These are phyloP conservation scores for Hypomyces rosellus DNA, from an alignment of 2,329 filamentous ascomycete genomes.

Conservation along the genomic window DNA sequence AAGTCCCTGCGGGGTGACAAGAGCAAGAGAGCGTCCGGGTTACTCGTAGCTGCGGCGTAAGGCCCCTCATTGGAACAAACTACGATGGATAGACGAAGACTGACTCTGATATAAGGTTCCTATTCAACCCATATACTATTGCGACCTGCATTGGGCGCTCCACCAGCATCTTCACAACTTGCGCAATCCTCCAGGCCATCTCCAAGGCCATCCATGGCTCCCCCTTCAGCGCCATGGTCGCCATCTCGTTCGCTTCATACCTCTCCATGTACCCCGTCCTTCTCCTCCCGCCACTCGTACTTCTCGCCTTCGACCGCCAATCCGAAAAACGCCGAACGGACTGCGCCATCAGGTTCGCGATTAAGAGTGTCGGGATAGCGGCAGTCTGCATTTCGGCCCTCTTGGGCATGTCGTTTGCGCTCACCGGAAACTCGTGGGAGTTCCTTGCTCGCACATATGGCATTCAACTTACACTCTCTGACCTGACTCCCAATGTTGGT, in stretches of 20 bases:
- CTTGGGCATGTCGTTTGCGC: constrained; percentile 62
- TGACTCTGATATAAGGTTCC: constrained; percentile 53
- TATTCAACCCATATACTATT: constrained; percentile 93
- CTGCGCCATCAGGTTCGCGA: constrained; percentile 44
- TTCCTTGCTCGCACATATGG: constrained; percentile 88
- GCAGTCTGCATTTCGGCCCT: constrained; percentile 52
- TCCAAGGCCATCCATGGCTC: constrained; percentile 72
- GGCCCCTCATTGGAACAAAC: constrained; percentile 16
- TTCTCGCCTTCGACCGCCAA: constrained; percentile 72
- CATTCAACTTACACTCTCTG: constrained; percentile 82
- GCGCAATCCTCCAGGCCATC: constrained; percentile 78
- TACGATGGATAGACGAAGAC: constrained; percentile 1
- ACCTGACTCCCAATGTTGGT: constrained; percentile 90
- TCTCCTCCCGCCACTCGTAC: constrained; percentile 72
- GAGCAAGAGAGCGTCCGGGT: constrained; percentile 65
- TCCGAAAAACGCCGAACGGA: constrained; percentile 25
- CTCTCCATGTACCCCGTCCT: constrained; percentile 87
- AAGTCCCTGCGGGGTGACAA: constrained; percentile 71
- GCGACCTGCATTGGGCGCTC: constrained; percentile 85
- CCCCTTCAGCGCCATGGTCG: constrained; percentile 70
- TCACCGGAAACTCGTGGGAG: constrained; percentile 76
- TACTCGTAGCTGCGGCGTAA: constrained; percentile 73
- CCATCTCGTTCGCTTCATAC: constrained; percentile 81
- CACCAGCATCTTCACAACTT: constrained; percentile 82
- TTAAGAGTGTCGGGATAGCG: constrained; percentile 48